Conservation (phyloP, 352 stramenopile species). For the Phytophthora lateralis region DNA sequence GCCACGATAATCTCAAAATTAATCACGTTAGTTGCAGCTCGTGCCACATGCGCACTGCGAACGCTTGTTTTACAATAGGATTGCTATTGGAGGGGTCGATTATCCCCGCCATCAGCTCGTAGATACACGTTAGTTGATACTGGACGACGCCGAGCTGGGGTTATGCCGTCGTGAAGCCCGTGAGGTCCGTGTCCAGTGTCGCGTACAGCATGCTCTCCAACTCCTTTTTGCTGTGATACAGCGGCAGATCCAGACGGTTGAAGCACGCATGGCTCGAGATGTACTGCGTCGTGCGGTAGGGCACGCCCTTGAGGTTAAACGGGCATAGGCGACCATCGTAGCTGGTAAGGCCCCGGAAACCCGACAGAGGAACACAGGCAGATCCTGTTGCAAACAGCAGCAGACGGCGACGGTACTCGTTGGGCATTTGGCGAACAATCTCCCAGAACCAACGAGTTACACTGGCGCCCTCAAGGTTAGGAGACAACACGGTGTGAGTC, state of each 20-base stretch:
- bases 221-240: slow-evolving; percentile 92
- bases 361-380: slow-evolving; percentile 73
- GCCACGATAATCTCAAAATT: slow-evolving; percentile 1
- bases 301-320: slow-evolving; percentile 75
- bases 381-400: slow-evolving; percentile 86
- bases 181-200: slow-evolving; percentile 67
- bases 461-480: slow-evolving; percentile 47
- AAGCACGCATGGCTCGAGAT: slow-evolving; percentile 83
- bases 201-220: slow-evolving; percentile 66
- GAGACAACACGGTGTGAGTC: slow-evolving; percentile 71
- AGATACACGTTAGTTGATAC: slow-evolving; percentile 8
- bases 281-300: slow-evolving; percentile 53
- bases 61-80: neutral
- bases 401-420: slow-evolving; percentile 74
- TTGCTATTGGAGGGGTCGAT: slow-evolving; percentile 1
- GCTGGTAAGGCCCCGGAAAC: slow-evolving; percentile 76
- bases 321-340: slow-evolving; percentile 80
- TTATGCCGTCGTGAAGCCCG: slow-evolving; percentile 71
- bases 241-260: slow-evolving; percentile 93
- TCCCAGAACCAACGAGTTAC: slow-evolving; percentile 95
- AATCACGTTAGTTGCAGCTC: slow-evolving; percentile 6
- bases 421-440: slow-evolving; percentile 90
- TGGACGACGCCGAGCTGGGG: slow-evolving; percentile 2
- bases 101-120: slow-evolving; percentile 3
- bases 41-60: slow-evolving; percentile 1